Conservation (phyloP, 306 rosid genomes). For the Ziziphus jujuba region DNA sequence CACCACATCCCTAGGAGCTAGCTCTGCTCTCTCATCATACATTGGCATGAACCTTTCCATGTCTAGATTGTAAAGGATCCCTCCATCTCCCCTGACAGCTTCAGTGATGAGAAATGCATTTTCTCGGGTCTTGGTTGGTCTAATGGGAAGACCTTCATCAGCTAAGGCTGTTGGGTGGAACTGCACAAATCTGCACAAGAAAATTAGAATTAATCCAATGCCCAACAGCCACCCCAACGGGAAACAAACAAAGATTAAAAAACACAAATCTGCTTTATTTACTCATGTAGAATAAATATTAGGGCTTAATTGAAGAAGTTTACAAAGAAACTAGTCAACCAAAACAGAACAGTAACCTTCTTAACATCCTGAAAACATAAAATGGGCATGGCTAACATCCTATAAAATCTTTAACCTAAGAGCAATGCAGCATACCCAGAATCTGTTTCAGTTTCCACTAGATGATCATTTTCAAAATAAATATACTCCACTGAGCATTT, state of each 20-base stretch:
- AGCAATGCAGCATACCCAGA: background rate
- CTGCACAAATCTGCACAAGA: constrained; percentile 75
- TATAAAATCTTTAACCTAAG: background rate
- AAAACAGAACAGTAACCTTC: no score
- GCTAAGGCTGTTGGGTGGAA: constrained; percentile 97
- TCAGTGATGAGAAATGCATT: constrained; percentile 87
- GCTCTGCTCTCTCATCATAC: constrained; percentile 93
- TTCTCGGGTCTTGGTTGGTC: constrained; percentile 56
- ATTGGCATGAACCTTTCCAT: constrained; percentile 94
- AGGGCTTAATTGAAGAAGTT: no score
- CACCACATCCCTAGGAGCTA: constrained; percentile 95
- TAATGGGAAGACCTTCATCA: constrained; percentile 82
- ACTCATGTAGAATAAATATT: no score
- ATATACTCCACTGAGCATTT: background rate
- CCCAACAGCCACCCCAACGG: no score
- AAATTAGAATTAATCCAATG: background rate
- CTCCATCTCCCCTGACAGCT: constrained; percentile 93
- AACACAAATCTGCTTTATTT: no score
- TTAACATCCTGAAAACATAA: background rate
- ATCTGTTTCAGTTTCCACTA: background rate
- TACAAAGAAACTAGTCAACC: no score
- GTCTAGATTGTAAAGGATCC: constrained; percentile 72
- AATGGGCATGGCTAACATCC: background rate
- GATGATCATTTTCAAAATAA: background rate
- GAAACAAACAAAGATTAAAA: no score